Evolutionary conservation across 306 rosid genomes (phyloP).

Genomic region (Glycine tomentella): DNA sequence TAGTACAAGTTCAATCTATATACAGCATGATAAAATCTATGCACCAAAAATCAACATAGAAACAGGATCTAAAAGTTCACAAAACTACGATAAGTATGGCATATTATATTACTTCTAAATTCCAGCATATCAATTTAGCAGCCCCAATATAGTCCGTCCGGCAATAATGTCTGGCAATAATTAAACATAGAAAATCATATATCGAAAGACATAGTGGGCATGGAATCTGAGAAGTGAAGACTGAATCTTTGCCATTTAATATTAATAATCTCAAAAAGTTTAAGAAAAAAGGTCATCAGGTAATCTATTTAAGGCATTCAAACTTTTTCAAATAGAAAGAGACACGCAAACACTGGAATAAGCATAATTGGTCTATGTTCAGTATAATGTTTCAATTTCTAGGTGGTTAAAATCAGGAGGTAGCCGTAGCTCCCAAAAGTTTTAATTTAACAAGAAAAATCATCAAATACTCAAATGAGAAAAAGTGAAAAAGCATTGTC

Average conservation of each 20-base stretch:
- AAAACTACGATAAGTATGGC: background rate
- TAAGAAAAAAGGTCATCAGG: background rate
- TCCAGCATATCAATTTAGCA: background rate
- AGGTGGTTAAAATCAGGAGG: background rate
- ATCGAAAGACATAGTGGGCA: background rate
- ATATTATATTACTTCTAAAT: background rate
- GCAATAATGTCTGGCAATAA: background rate
- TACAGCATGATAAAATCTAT: background rate
- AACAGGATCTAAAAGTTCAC: background rate
- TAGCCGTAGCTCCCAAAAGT: background rate
- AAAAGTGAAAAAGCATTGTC: background rate
- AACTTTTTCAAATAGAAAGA: slow-evolving; percentile 30
- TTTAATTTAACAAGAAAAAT: background rate
- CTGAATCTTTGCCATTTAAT: slow-evolving; percentile 15
- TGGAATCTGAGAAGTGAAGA: slow-evolving; percentile 8
- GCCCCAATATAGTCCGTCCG: background rate
- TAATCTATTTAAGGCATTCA: slow-evolving; percentile 3
- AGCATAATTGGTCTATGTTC: background rate
- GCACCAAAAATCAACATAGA: background rate
- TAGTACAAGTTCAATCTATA: background rate
- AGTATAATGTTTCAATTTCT: background rate
- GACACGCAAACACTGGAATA: background rate
- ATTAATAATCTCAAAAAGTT: background rate
- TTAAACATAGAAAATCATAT: background rate
- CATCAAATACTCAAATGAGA: slow-evolving; percentile 23